phyloP scores from a whole-genome alignment of 306 rosid genomes.

The Trichosanthes cucumerina region DNA sequence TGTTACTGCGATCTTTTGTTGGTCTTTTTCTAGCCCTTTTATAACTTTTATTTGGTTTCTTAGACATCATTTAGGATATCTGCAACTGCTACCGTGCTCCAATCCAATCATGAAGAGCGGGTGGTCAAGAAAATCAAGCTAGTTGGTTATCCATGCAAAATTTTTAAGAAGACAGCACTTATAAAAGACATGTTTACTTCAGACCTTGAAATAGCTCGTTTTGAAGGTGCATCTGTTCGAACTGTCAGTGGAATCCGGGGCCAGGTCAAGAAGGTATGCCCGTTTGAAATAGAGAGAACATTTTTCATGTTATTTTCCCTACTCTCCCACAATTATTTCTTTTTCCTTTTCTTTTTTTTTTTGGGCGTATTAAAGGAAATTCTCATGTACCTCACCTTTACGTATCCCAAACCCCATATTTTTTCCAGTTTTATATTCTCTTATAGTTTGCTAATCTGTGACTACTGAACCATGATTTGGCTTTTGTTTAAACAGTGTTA shows the following conservation, averaged over 20 bases:
- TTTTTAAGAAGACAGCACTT: constrained; percentile 88
- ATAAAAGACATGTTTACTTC: constrained; percentile 89
- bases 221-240: constrained; percentile 88
- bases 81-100: constrained; percentile 80
- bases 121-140: constrained; percentile 86
- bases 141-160: constrained; percentile 84
- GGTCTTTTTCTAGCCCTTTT: constrained; percentile 8
- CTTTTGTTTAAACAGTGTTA: neutral
- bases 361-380: neutral
- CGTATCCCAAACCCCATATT: neutral
- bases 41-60: constrained; percentile 21
- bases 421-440: neutral
- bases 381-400: neutral
- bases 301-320: neutral
- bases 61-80: constrained; percentile 83
- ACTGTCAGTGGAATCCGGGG: constrained; percentile 94
- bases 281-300: constrained; percentile 4
- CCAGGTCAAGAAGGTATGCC: constrained; percentile 84
- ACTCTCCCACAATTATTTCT: neutral
- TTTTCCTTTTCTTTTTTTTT: neutral
- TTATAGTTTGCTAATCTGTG: constrained; percentile 4
- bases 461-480: neutral
- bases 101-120: constrained; percentile 69
- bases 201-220: constrained; percentile 87
- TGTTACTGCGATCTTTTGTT: neutral